Base-by-base conservation (phyloP, 176 grass and related monocot genomes). In the Avena insularis region DNA sequence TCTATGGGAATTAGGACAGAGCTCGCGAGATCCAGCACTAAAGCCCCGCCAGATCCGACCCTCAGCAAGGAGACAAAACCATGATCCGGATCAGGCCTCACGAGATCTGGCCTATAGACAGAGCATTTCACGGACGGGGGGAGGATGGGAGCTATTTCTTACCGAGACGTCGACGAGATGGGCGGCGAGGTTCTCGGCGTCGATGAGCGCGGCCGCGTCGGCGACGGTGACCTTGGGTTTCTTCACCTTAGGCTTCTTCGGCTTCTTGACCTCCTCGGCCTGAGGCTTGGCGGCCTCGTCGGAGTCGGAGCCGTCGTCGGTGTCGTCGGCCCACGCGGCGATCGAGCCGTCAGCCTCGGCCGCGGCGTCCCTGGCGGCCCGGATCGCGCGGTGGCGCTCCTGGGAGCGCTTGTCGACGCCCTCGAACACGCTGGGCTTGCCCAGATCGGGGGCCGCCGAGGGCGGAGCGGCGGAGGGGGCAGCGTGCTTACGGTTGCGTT, bases 91-190 rank as follows among this genome's bases (percentile, higher is more conserved):
- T 33, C 21, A 9, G 16, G 16, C 1, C 11, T 25, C 31, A 0
- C 75, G 49, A 88, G 87, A 91, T 93, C 82, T 91, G 85, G 83
- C 33, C 61, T 9, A 1, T 0, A 6, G 56, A 27, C 20, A 3
- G 12, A 21, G 35, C 53, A 81, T 77, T 71, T 81, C 6, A 16
- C 71, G 63, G 9, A 5, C 0, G 47, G 1, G 49, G 14, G 3
- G 16, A 16, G 23, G 13, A 11, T 25, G 47, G 40, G 61, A 6
- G 20, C 0, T 3, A 9, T 20, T 38, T 15, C 49, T 85, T 88
- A 99, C 97, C 87, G 94, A 94, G 78, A 99, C 93, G 45, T 99
- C 94, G 12, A 91, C 56, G 49, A 99, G 92, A 84, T 93, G 88
- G 5, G 89, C 85, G 4, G 74, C 87, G 14, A 99, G 97, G 91